A percentile compares a stretch with the other conserved stretches of the same genome.
Conservation (phyloP, 495 filamentous ascomycete species). For the Podospora pseudoanserina region DNA sequence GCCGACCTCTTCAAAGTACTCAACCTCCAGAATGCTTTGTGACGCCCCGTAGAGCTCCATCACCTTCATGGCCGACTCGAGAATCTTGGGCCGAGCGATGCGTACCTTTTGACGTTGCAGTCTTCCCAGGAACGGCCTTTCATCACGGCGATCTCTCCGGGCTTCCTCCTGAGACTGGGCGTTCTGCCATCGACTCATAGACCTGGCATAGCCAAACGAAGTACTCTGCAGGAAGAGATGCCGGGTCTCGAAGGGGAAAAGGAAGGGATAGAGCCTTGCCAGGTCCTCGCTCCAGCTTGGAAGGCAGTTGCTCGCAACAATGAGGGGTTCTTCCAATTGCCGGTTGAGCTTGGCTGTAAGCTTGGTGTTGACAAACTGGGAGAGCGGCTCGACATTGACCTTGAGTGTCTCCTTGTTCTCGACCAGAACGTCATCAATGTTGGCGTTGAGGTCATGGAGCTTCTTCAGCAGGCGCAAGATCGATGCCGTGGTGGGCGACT, state of each 20-base stretch:
- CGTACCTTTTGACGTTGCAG: slow-evolving; percentile 96
- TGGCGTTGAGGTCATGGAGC: slow-evolving; percentile 88
- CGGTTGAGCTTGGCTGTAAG: slow-evolving; percentile 98
- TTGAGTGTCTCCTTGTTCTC: slow-evolving; percentile 70
- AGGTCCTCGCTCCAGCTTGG: slow-evolving; percentile 97
- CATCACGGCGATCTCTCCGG: slow-evolving; percentile 79
- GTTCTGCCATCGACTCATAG: slow-evolving; percentile 97
- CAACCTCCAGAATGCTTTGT: slow-evolving; percentile 91
- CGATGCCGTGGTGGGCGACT: slow-evolving; percentile 75
- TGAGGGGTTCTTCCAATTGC: slow-evolving; percentile 95
- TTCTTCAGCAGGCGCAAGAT: slow-evolving; percentile 89
- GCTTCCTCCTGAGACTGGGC: slow-evolving; percentile 75
- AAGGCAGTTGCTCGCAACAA: slow-evolving; percentile 95
- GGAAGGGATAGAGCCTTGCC: slow-evolving; percentile 91
- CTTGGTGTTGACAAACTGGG: slow-evolving; percentile 98
- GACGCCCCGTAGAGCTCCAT: slow-evolving; percentile 98
- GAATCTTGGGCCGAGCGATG: slow-evolving; percentile 84
- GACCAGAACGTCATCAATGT: slow-evolving; percentile 93
- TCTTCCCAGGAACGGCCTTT: slow-evolving; percentile 86
- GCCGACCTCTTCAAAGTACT: slow-evolving; percentile 98
- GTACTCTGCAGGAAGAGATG: slow-evolving; percentile 98
- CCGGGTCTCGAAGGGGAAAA: slow-evolving; percentile 98
- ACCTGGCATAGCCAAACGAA: slow-evolving; percentile 95
- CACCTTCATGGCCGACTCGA: slow-evolving; percentile 97
- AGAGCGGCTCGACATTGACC: slow-evolving; percentile 74